These are phyloP conservation scores for Nidula microcarpa DNA, from an alignment of 768 basidiomycete genomes.

Conservation along the genomic window DNA sequence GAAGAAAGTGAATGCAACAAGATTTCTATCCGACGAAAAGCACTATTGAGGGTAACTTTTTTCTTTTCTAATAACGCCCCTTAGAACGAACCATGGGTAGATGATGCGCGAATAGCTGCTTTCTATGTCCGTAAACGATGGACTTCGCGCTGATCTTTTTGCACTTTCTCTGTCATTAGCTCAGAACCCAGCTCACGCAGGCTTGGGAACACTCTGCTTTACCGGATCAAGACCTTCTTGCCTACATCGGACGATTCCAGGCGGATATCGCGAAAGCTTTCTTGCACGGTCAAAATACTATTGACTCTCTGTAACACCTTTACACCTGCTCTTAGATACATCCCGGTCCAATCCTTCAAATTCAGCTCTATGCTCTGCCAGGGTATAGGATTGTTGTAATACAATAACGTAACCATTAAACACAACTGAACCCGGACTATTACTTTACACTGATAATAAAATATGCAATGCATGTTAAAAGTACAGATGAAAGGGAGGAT, in stretches of 20 bases:
- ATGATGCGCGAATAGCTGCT: background rate
- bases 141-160: too few relatives aligned
- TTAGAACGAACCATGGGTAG: background rate
- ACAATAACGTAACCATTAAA: too few relatives aligned
- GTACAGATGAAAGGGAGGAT: too few relatives aligned
- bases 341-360: too few relatives aligned
- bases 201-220: slow-evolving; percentile 70
- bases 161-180: slow-evolving; percentile 29
- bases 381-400: too few relatives aligned
- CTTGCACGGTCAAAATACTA: slow-evolving; percentile 1
- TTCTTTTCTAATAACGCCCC: background rate
- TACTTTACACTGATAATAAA: too few relatives aligned
- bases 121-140: background rate
- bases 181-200: slow-evolving; percentile 73
- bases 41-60: slow-evolving; percentile 56
- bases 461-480: too few relatives aligned
- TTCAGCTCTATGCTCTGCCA: too few relatives aligned
- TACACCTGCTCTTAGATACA: too few relatives aligned
- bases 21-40: slow-evolving; percentile 60
- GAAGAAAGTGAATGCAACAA: slow-evolving; percentile 60
- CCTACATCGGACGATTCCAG: slow-evolving; percentile 68
- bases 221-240: slow-evolving; percentile 64
- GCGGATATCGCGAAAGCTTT: slow-evolving; percentile 63
- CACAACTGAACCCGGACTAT: too few relatives aligned
- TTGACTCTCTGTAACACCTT: too few relatives aligned